These are phyloP conservation scores for Amanita thiersii DNA, from an alignment of 768 basidiomycete species.

Conservation along the genomic window DNA sequence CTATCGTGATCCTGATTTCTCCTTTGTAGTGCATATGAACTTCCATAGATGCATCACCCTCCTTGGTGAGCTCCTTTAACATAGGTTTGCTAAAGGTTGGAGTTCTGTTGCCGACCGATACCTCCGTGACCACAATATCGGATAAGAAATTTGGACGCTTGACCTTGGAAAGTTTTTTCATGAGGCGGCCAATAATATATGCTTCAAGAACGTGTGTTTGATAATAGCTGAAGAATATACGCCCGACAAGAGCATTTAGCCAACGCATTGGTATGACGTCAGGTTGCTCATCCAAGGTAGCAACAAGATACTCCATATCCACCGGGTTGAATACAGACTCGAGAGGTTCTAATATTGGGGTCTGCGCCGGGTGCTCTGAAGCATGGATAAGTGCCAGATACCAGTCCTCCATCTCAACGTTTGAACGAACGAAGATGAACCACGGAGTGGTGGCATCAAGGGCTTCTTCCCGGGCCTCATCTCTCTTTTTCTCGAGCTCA, in stretches of 20 bases:
- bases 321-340: conserved; percentile 57
- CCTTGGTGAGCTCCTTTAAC: conserved; percentile 93
- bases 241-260: conserved; percentile 91
- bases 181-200: conserved; percentile 79
- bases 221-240: conserved; percentile 89
- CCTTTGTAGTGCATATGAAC: conserved; percentile 80
- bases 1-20: conserved; percentile 82
- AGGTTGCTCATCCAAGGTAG: conserved; percentile 84
- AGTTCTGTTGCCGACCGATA: conserved; percentile 76
- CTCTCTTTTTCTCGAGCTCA: conserved; percentile 33
- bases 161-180: conserved; percentile 91
- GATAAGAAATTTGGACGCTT: conserved; percentile 83
- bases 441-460: conserved; percentile 57
- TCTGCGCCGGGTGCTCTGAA: conserved; percentile 53
- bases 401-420: conserved; percentile 97
- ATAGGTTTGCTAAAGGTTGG: conserved; percentile 94
- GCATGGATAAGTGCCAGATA: conserved; percentile 77
- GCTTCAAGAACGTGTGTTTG: conserved; percentile 75
- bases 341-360: conserved; percentile 52
- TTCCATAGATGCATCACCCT: conserved; percentile 89
- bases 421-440: conserved; percentile 90
- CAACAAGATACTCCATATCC: conserved; percentile 80
- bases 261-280: conserved; percentile 97
- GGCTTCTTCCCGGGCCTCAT: conserved; percentile 42
- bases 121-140: conserved; percentile 81